Conservation (phyloP, 2,329 filamentous ascomycete species). For the Aurifilum marmelostoma region DNA sequence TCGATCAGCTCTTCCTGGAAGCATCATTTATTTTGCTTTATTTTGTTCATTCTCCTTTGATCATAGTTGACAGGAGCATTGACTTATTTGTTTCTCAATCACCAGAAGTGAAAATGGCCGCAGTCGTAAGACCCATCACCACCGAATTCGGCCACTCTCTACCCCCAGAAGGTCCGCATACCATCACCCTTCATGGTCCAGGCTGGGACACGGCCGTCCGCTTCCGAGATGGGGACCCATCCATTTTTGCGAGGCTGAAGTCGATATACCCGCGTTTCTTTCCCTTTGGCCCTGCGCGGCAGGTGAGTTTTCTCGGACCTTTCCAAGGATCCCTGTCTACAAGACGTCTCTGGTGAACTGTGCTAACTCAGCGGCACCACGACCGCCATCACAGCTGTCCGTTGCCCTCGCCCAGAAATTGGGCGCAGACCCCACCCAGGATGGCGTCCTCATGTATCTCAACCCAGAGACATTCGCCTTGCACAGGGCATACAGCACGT, state of each 20-base stretch:
- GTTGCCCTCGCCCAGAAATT: slow-evolving; percentile 41
- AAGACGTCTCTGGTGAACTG: not conserved
- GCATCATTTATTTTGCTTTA: too few relatives aligned
- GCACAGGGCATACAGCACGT: slow-evolving; percentile 38
- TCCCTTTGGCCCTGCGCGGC: slow-evolving; percentile 42
- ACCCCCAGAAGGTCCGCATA: slow-evolving; percentile 51
- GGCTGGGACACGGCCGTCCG: slow-evolving; percentile 46
- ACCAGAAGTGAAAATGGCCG: not conserved
- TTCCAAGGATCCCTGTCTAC: too few relatives aligned
- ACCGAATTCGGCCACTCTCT: slow-evolving; percentile 48
- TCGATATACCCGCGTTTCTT: slow-evolving; percentile 53
- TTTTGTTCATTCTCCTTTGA: too few relatives aligned
- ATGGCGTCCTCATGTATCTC: slow-evolving; percentile 37
- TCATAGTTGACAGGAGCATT: too few relatives aligned
- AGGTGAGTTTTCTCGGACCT: slow-evolving; percentile 33
- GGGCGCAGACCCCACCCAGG: slow-evolving; percentile 32
- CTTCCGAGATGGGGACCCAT: slow-evolving; percentile 49
- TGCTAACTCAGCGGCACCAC: not conserved
- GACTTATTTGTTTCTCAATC: too few relatives aligned
- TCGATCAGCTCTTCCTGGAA: too few relatives aligned
- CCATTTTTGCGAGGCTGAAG: slow-evolving; percentile 40
- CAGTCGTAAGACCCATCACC: slow-evolving; percentile 33
- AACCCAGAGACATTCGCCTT: slow-evolving; percentile 35
- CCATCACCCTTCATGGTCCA: slow-evolving; percentile 49
- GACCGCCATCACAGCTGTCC: slow-evolving; percentile 39